Evolutionary conservation across 805 yeast species (phyloP).

Genomic region (Hanseniaspora mollemarum): DNA sequence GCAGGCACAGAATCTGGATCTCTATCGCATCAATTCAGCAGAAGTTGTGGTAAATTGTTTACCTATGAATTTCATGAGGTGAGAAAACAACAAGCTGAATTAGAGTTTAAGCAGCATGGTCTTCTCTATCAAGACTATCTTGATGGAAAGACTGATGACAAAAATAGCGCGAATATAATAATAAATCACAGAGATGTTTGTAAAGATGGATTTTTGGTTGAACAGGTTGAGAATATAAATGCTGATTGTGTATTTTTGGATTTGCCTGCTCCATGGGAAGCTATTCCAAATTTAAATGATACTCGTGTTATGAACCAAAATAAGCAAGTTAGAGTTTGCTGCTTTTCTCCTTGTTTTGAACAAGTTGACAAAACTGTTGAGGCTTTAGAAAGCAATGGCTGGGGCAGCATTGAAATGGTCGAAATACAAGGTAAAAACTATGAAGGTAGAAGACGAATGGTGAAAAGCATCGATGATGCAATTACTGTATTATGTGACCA

Average conservation of each 20-base stretch:
- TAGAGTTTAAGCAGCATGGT: conserved; percentile 67
- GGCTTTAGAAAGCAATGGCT: conserved; percentile 61
- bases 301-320: conserved; percentile 41
- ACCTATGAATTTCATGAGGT: conserved; percentile 88
- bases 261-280: conserved; percentile 94
- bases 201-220: conserved; percentile 62
- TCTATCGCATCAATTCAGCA: conserved; percentile 81
- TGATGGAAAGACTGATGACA: conserved; percentile 13
- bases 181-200: conserved; percentile 91
- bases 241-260: conserved; percentile 79
- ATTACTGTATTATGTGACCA: conserved; percentile 70
- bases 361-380: conserved; percentile 83
- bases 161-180: conserved; percentile 36
- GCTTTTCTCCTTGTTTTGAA: conserved; percentile 96
- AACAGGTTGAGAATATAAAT: conserved; percentile 25
- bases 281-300: conserved; percentile 58
- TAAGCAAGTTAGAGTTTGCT: conserved; percentile 62
- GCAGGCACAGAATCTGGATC: conserved; percentile 98
- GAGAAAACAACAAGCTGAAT: conserved; percentile 64
- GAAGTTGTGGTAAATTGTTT: conserved; percentile 69
- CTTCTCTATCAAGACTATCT: conserved; percentile 28
- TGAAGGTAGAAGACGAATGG: conserved; percentile 87
- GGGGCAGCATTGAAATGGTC: conserved; percentile 83
- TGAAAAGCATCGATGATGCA: conserved; percentile 68
- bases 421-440: conserved; percentile 75